A percentile compares a stretch with the other conserved stretches of the same genome.
These are phyloP conservation scores for Cytospora chrysosperma DNA, from an alignment of 2,329 filamentous ascomycete genomes.

Conservation along the genomic window DNA sequence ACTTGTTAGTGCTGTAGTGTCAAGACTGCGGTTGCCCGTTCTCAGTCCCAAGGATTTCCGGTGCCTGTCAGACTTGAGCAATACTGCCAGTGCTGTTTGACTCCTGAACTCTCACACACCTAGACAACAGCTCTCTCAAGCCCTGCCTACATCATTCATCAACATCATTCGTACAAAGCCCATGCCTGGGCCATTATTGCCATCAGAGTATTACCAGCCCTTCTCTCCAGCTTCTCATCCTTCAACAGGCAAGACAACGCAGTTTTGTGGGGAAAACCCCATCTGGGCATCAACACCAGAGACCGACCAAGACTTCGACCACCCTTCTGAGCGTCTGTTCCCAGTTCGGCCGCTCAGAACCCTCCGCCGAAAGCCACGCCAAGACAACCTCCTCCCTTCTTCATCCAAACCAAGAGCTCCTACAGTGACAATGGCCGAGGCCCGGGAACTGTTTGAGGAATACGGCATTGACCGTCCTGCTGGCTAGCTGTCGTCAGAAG, in stretches of 20 bases:
- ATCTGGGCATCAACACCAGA: neutral
- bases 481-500: conserved; percentile 47
- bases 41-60: neutral
- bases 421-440: conserved; percentile 34
- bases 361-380: neutral
- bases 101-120: neutral
- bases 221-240: neutral
- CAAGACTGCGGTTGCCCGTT: neutral
- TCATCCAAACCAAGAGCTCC: neutral
- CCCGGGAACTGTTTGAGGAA: conserved; percentile 47
- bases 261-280: neutral
- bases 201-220: neutral
- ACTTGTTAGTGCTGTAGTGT: neutral
- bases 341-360: neutral
- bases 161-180: neutral
- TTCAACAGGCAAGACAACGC: neutral
- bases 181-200: neutral
- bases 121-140: neutral
- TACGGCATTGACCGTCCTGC: conserved; percentile 46
- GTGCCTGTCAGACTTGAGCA: neutral
- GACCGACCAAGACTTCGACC: neutral
- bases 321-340: neutral
- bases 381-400: neutral
- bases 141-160: neutral
- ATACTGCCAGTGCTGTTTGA: neutral